Base-by-base conservation (phyloP, 257 asterid species). In the Echium plantagineum region DNA sequence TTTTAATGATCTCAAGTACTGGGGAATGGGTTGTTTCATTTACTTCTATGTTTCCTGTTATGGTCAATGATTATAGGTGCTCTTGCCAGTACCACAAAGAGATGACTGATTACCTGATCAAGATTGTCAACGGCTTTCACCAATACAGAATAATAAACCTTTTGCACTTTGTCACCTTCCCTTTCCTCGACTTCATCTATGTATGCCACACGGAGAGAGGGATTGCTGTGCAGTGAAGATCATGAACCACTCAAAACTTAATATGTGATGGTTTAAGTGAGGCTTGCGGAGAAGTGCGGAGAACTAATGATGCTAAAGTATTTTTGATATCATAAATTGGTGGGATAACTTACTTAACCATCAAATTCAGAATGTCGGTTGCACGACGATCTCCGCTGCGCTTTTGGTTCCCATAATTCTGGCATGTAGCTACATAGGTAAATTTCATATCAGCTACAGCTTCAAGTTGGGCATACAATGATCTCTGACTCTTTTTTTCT, bases 91-190 rank as follows among this genome's bases (percentile, higher is more conserved):
- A 31, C 65, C 15, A 28, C 52, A 74, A 59, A 35, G 56, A 16
- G 69, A n/a, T n/a, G n/a, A n/a, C n/a, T n/a, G n/a, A n/a, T n/a
- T n/a, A 83, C 98, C 94, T 93, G 98, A 78, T 93, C 98, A 72
- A 88, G 98, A 80, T 93, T 88, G 69, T 89, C 97, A 52, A 86
- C 95, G 24, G 98, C 98, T 84, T 89, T 93, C 55, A 93, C 77
- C 78, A 93, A 78, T 51, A 93, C 98, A 46, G 97, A 93, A 72
- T 93, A 93, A 75, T 79, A 93, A 26, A 86, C 97, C 71, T 81
- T 88, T 67, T 80, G 89, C 54, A 35, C 46, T 35, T 35, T 35
- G 46, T 35, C 13, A 35, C 46, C 46, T 35, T 80, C 90, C 74
- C 83, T 80, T 84, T 88, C 98, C 79, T 93, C 98, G 51, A 88